These are phyloP conservation scores for Cicer yamashitae DNA, from an alignment of 306 rosid species.

Conservation along the genomic window DNA sequence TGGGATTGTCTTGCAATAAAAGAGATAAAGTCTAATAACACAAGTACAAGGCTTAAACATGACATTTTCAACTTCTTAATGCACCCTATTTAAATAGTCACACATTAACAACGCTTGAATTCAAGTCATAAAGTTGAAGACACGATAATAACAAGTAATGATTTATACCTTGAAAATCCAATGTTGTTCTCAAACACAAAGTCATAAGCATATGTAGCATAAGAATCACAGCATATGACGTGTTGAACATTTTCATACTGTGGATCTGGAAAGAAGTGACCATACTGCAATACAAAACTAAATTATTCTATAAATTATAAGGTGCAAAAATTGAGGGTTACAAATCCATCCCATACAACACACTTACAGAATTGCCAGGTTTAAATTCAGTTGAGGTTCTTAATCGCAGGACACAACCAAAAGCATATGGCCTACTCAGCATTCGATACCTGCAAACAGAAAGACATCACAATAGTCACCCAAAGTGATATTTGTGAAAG, in stretches of 20 bases:
- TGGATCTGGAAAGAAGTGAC: slow-evolving; percentile 99
- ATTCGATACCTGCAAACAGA: slow-evolving; percentile 78
- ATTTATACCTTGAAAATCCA: slow-evolving; percentile 85
- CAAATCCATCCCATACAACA: slow-evolving; percentile 40
- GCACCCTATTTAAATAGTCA: slow-evolving; percentile 27
- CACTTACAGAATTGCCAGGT: slow-evolving; percentile 87
- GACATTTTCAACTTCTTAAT: slow-evolving; percentile 34
- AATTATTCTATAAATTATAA: slow-evolving; percentile 37
- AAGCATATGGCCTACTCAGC: slow-evolving; percentile 96
- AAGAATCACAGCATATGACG: slow-evolving; percentile 93
- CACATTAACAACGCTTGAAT: slow-evolving; percentile 20
- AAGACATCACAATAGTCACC: slow-evolving; percentile 37
- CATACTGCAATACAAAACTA: slow-evolving; percentile 75
- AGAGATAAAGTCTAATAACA: slow-evolving; percentile 14
- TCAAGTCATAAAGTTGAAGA: slow-evolving; percentile 27
- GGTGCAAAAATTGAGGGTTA: slow-evolving; percentile 24
- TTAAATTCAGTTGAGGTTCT: slow-evolving; percentile 93
- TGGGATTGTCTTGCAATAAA: slow-evolving; percentile 21
- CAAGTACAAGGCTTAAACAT: slow-evolving; percentile 24
- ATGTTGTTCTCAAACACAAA: slow-evolving; percentile 81
- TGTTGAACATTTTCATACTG: slow-evolving; percentile 98
- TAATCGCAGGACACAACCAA: slow-evolving; percentile 83
- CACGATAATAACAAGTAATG: slow-evolving; percentile 15
- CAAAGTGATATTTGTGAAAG: not conserved
- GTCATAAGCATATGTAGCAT: slow-evolving; percentile 95